A percentile compares a stretch with the other conserved stretches of the same genome.
phyloP scores from a whole-genome alignment of 129 eudicot species.

The Rutidosis leptorrhynchoides region DNA sequence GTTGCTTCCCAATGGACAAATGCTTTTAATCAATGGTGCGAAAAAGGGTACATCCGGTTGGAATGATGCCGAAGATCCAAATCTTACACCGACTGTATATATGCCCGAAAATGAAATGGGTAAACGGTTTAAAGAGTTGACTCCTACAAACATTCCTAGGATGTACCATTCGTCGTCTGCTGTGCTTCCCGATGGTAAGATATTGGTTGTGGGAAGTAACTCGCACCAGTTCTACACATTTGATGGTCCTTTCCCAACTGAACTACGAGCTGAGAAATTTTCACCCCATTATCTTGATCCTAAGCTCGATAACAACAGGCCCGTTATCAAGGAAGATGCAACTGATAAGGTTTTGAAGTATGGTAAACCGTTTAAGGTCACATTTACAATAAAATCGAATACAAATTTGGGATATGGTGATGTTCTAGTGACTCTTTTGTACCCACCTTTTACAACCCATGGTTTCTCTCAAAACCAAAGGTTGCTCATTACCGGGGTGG shows the following conservation, averaged over 20 bases:
- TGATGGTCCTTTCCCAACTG: slow-evolving; percentile 51
- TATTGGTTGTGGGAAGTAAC: slow-evolving; percentile 75
- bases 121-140: slow-evolving; percentile 41
- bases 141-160: slow-evolving; percentile 47
- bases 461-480: slow-evolving; percentile 68
- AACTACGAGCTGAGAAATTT: slow-evolving; percentile 63
- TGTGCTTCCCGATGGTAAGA: slow-evolving; percentile 51
- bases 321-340: slow-evolving; percentile 25
- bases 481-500: slow-evolving; percentile 30
- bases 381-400: slow-evolving; percentile 1
- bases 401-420: slow-evolving; percentile 8
- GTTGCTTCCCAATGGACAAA: slow-evolving; percentile 62
- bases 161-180: slow-evolving; percentile 71
- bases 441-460: slow-evolving; percentile 76
- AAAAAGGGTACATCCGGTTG: slow-evolving; percentile 70
- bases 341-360: slow-evolving; percentile 35
- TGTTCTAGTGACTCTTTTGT: slow-evolving; percentile 40
- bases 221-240: slow-evolving; percentile 39
- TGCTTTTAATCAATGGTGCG: slow-evolving; percentile 68
- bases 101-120: slow-evolving; percentile 47
- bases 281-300: slow-evolving; percentile 68
- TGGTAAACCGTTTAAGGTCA: slow-evolving; percentile 33
- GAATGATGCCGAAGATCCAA: slow-evolving; percentile 56
- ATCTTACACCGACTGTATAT: slow-evolving; percentile 55
- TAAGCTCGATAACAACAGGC: slow-evolving; percentile 18